phyloP scores from a whole-genome alignment of 768 basidiomycete genomes.

The Tulasnella sp. region DNA sequence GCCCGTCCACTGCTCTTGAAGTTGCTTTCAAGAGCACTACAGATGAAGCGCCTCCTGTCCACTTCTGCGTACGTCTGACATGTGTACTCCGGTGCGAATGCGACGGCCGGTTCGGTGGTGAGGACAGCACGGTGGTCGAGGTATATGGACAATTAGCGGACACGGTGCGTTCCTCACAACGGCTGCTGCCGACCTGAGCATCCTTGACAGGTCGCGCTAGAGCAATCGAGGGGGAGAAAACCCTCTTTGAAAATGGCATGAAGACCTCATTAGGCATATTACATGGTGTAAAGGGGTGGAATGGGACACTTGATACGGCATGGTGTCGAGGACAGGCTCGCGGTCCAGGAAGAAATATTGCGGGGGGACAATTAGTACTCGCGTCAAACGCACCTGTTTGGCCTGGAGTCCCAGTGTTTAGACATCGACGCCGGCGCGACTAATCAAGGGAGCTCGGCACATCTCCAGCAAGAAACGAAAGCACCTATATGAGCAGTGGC shows the following conservation, averaged over 20 bases:
- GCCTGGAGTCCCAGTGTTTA: conserved; percentile 16
- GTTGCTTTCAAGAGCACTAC: conserved; percentile 62
- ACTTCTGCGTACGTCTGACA: conserved; percentile 76
- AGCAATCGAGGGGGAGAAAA: no score
- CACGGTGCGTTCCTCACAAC: background rate
- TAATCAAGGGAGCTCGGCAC: no score
- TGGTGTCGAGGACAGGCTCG: background rate
- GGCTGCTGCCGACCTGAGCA: background rate
- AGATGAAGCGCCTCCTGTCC: conserved; percentile 62
- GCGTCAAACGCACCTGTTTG: conserved; percentile 18
- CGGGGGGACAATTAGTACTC: background rate
- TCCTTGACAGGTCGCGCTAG: background rate
- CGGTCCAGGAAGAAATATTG: background rate
- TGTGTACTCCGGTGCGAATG: conserved; percentile 57
- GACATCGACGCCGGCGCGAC: no score
- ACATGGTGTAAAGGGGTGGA: background rate
- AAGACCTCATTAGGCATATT: background rate
- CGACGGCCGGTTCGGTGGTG: conserved; percentile 51
- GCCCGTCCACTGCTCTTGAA: conserved; percentile 57
- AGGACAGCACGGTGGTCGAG: conserved; percentile 63
- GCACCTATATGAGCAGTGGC: no score
- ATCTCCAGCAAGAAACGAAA: no score
- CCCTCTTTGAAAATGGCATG: background rate
- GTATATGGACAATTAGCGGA: no score
- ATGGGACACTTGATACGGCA: background rate